Conservation (phyloP, 257 asterid genomes). For the Gentiana straminea region DNA sequence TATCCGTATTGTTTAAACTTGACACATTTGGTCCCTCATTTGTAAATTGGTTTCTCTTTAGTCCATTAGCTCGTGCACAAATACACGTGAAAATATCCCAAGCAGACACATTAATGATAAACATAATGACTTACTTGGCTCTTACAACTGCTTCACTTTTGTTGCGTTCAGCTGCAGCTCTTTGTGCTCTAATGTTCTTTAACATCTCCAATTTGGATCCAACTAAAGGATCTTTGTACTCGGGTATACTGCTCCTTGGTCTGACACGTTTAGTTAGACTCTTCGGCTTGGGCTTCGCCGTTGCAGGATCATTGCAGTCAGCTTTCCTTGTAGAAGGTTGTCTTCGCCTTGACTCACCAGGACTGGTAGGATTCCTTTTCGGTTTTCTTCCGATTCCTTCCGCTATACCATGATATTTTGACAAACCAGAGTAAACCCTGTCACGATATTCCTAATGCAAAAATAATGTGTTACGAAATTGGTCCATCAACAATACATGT, state of each 20-base stretch:
- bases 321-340: conserved; percentile 23
- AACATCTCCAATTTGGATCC: conserved; percentile 74
- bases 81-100: too few species aligned
- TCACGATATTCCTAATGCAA: conserved; percentile 43
- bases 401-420: conserved; percentile 53
- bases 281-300: conserved; percentile 20
- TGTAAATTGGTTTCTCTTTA: too few species aligned
- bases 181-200: conserved; percentile 58
- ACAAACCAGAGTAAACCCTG: conserved; percentile 61
- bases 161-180: conserved; percentile 42
- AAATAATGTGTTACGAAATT: too few species aligned
- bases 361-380: conserved; percentile 38
- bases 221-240: conserved; percentile 70
- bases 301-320: conserved; percentile 19
- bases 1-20: too few species aligned
- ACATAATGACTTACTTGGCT: conserved; percentile 54
- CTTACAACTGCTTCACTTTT: conserved; percentile 43
- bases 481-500: too few species aligned
- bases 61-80: too few species aligned
- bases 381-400: conserved; percentile 52
- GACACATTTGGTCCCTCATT: too few species aligned
- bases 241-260: conserved; percentile 41
- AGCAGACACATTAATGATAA: too few species aligned
- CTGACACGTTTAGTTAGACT: conserved; percentile 24
- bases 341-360: conserved; percentile 34